Percentiles rank a stretch among this genome's conserved stretches.
Evolutionary conservation across 2,329 filamentous ascomycete species (phyloP).

Genomic region (Cadophora malorum): DNA sequence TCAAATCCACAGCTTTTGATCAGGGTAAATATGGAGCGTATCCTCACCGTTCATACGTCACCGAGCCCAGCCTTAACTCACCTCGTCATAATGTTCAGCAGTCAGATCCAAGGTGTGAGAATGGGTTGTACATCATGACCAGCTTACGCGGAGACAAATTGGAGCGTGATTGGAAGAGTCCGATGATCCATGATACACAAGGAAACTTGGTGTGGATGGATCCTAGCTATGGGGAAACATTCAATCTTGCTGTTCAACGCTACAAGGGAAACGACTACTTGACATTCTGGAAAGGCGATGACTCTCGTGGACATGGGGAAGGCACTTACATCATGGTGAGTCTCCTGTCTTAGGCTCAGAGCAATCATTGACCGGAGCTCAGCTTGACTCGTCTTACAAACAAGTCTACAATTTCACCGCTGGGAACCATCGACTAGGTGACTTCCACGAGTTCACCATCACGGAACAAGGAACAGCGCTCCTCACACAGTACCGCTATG

Average conservation of each 20-base stretch:
- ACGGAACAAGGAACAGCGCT: constrained; percentile 51
- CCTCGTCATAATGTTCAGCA: constrained; percentile 29
- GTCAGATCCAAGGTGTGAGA: constrained; percentile 25
- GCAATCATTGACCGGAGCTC: background rate
- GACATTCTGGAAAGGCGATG: constrained; percentile 56
- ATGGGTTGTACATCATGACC: constrained; percentile 29
- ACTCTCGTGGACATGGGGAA: constrained; percentile 36
- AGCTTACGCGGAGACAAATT: constrained; percentile 30
- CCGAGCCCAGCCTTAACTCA: constrained; percentile 39
- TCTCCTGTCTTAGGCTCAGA: background rate
- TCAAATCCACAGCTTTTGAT: constrained; percentile 42
- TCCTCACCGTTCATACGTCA: constrained; percentile 46
- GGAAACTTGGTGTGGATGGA: constrained; percentile 35
- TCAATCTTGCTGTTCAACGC: constrained; percentile 42
- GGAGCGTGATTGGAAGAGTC: constrained; percentile 25
- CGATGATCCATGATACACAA: constrained; percentile 31
- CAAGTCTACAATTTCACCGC: constrained; percentile 48
- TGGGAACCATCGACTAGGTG: constrained; percentile 46
- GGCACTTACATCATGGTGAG: constrained; percentile 24
- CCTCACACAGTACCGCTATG: constrained; percentile 50
- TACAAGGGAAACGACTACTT: constrained; percentile 53
- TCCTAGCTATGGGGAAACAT: constrained; percentile 25
- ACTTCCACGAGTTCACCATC: constrained; percentile 54
- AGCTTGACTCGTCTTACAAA: constrained; percentile 42
- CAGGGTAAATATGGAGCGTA: constrained; percentile 45